Conservation (phyloP, 2,329 filamentous ascomycete species). For the Seiridium cupressi region DNA sequence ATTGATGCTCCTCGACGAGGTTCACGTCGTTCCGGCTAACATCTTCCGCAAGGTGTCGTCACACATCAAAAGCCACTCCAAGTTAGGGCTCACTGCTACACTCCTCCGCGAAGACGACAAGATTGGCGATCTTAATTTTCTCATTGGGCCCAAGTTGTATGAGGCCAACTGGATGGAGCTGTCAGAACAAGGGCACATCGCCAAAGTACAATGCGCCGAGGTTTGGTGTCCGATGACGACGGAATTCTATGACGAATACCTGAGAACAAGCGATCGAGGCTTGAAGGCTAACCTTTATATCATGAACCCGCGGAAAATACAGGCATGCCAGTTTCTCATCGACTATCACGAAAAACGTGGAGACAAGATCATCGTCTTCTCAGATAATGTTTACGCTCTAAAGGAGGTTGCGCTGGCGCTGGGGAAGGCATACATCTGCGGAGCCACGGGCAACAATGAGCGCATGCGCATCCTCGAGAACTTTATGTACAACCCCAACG, state of each 20-base stretch:
- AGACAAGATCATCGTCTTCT: constrained; percentile 98
- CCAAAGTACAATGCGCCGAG: constrained; percentile 94
- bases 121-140: constrained; percentile 93
- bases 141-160: constrained; percentile 96
- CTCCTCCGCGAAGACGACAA: constrained; percentile 96
- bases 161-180: constrained; percentile 99
- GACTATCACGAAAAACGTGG: constrained; percentile 93
- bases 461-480: constrained; percentile 86
- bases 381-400: constrained; percentile 93
- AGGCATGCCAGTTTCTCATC: constrained; percentile 96
- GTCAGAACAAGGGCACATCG: constrained; percentile 94
- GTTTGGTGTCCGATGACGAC: constrained; percentile 99
- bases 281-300: constrained; percentile 66
- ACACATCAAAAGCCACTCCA: constrained; percentile 90
- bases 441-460: constrained; percentile 81
- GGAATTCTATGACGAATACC: constrained; percentile 95
- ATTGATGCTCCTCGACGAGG: constrained; percentile 93
- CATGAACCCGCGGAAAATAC: constrained; percentile 97
- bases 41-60: constrained; percentile 95
- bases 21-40: constrained; percentile 94
- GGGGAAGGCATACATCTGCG: constrained; percentile 86
- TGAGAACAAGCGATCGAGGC: constrained; percentile 44
- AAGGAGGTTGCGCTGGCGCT: constrained; percentile 82
- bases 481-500: constrained; percentile 86
- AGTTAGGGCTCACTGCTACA: constrained; percentile 91